Percentiles rank a stretch among this genome's conserved stretches.
phyloP scores from a whole-genome alignment of 345 rosid species.

The Brassica juncea region DNA sequence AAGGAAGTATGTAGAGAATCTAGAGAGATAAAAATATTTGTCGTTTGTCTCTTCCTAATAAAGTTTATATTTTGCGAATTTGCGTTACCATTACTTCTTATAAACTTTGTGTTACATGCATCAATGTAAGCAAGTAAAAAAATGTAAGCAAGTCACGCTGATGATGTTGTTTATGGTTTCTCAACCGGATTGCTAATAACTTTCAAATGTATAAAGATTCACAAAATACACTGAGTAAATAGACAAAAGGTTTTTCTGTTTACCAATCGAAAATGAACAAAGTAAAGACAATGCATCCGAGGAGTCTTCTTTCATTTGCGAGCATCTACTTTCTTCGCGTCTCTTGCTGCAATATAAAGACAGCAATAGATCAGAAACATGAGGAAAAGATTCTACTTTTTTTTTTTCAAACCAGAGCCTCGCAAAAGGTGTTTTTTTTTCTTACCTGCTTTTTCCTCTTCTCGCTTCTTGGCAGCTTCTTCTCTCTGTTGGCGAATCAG shows the following conservation, averaged over 20 bases:
- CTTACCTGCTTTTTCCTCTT: constrained; percentile 62
- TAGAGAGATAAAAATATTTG: not conserved
- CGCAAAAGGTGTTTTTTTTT: not conserved
- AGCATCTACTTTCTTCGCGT: not conserved
- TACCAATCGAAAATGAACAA: not conserved
- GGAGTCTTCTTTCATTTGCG: constrained; percentile 1
- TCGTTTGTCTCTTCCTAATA: not conserved
- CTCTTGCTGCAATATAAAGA: not conserved
- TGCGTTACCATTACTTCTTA: not conserved
- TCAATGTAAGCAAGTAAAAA: not conserved
- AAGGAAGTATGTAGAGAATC: too few species aligned
- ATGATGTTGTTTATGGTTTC: not conserved
- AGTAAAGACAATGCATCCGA: not conserved
- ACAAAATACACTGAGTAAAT: not conserved
- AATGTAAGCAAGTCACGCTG: not conserved
- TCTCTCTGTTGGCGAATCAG: constrained; percentile 85
- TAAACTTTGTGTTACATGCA: not conserved
- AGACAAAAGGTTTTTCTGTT: not conserved
- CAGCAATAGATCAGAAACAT: not conserved
- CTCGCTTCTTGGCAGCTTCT: constrained; percentile 69
- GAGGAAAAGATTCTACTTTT: not conserved
- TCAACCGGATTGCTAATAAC: not conserved
- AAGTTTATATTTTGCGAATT: not conserved
- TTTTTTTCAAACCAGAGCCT: not conserved
- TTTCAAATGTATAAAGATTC: not conserved